Base-by-base conservation (phyloP, 805 yeast genomes). In the Wickerhamiella spandovensis region DNA sequence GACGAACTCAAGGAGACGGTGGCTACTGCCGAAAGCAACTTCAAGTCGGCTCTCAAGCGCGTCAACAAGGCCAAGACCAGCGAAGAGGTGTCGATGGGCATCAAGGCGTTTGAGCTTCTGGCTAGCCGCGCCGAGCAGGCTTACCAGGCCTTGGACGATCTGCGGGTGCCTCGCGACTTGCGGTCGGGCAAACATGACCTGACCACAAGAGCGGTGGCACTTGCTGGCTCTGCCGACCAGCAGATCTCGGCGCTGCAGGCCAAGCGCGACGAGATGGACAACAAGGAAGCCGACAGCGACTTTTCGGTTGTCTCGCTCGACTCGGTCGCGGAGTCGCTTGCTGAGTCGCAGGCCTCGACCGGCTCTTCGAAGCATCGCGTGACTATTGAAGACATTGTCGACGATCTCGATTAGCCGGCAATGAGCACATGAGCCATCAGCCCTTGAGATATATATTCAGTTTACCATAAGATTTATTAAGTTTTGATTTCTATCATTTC, bases 101-200 rank as follows among this genome's bases (percentile, higher is more conserved):
- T 21, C 22, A 39, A 39, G n/a, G 43, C 43, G 5, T 39, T 39
- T 13, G 43, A 39, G 43, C 22, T 15, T 3, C 7, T 39, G 24
- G 43, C 43, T 13, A 15, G 15, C 24, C 24, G 18, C 22, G 43
- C 43, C 23, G 43, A 39, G 43, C 22, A 39, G 18, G 24, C 12
- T 12, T 39, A 39, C 24, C 22, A 18, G 22, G 43, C 43, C 6
- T 20, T 39, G n/a, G 43, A 39, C n/a, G 43, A 18, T 24, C 10
- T 39, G n/a, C 43, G 43, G 43, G 43, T 21, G 43, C 43, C 43
- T 12, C 43, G 43, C 24, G 43, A 39, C 15, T 12, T 39, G 43
- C 43, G 43, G n/a, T 10, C 22, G n/a, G 15, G 15, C 24, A 39
- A 39, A 39, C 43, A 39, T 24, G 43, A 39, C 10, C 24, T 39